Evolutionary conservation across 2,329 filamentous ascomycete species (phyloP), one percentile per base, ranked within the genome.

Genomic region (Samsoniella hepiali): DNA sequence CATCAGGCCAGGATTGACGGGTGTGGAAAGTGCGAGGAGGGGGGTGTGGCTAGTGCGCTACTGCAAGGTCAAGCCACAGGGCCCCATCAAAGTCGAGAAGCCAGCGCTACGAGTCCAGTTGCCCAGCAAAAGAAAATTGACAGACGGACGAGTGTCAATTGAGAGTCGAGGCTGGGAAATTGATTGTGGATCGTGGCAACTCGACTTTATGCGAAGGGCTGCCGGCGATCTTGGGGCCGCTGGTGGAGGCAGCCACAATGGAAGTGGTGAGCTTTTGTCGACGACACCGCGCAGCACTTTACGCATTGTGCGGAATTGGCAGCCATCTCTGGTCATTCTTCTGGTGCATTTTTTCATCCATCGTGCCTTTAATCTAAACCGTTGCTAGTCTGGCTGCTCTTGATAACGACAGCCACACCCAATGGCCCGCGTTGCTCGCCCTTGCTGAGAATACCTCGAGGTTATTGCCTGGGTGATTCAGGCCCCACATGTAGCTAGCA

Each of bases 161-260:
- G 29, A 7, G 22, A 38, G 15, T 36, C 42, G 22, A 55, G 50
- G n/a, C 59, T 13, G 50, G 58, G 49, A 56, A 62, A 54, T 62
- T 62, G 59, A 62, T 13, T 40, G 59, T 62, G 59, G 59, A 34
- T 49, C 50, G 13, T 34, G 47, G 47, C 56, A 34, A 40, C 47
- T 38, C n/a, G 34, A 32, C 45, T 42, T 11, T 38, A 42, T 47
- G 51, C 42, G 13, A 27, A 56, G 17, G 29, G 38, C 15, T 44
- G 47, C 29, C 31, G 51, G 40, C 42, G 59, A 62, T 62, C 59
- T 55, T 62, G 51, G 59, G 56, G 49, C 49, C 9, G 49, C 10
- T 11, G 47, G 50, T 36, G 58, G 36, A 61, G 40, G 32, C 38
- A 40, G 44, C 59, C 50, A 55, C 59, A 62, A 5, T 47, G 6